Evolutionary conservation across 352 stramenopile genomes (phyloP), one percentile per base, ranked within the genome.

Genomic region (Globisporangium takayamanum): DNA sequence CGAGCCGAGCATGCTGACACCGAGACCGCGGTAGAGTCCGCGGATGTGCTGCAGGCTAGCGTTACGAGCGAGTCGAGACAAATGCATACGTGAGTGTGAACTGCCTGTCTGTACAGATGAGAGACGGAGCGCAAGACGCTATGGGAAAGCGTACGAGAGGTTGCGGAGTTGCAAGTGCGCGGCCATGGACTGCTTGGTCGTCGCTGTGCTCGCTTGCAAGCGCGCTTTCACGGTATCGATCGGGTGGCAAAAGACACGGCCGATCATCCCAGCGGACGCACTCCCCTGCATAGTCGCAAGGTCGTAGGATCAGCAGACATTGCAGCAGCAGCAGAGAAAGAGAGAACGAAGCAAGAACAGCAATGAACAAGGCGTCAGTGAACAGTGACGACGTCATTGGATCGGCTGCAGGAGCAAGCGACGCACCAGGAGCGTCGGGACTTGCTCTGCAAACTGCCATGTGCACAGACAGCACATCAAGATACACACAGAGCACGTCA

Each of bases 11-110:
- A 98, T 84, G 41, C 96, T 96, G 16, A 97, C 92, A 18, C 91
- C 94, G 58, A 99, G 89, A 3, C 97, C 97, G 53, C 92, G 80
- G 70, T 99, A 99, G 5, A 99, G 72, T 2, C 93, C 88, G 7
- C 81, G 78, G 28, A 92, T 41, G n/a, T 87, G 77, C 42, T 70
- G 53, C 25, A 79, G 2, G 47, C 73, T 83, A 18, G 10, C 18
- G 14, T 7, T 44, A 28, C 50, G n/a, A 15, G 7, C 7, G 11
- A 25, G 18, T 22, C 25, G 3, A 55, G 20, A n/a, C 48, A 39
- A 6, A 25, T 53, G 26, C 14, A 3, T 15, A 42, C 2, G 15
- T 3, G 7, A 45, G n/a, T 30, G n/a, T n/a, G 41, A 18, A 8
- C 18, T 46, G 15, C 5, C 3, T 46, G 33, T 7, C 5, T 12